Percentiles rank a stretch among this genome's conserved stretches.
These are phyloP conservation scores for Fusarium nisikadoi DNA, from an alignment of 2,329 filamentous ascomycete genomes.

Conservation along the genomic window DNA sequence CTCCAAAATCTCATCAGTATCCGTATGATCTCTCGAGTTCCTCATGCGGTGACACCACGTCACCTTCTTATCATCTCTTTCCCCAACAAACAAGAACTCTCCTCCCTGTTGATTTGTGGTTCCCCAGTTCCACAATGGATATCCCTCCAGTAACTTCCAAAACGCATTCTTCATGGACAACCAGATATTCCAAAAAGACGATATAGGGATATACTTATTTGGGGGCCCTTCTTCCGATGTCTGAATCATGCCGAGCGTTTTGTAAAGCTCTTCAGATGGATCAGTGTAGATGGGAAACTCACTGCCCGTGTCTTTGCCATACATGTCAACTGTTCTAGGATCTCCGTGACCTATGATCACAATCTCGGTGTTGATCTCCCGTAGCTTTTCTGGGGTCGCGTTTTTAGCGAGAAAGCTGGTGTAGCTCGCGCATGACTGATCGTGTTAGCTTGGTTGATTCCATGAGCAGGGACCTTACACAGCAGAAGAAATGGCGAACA, in stretches of 20 bases:
- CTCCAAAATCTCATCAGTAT: constrained; percentile 19
- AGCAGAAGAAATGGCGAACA: constrained; percentile 30
- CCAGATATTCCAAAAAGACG: not conserved
- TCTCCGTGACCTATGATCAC: constrained; percentile 15
- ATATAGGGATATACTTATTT: constrained; percentile 1
- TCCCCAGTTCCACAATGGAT: constrained; percentile 3
- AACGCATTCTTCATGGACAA: not conserved
- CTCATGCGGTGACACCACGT: constrained; percentile 32
- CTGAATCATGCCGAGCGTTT: constrained; percentile 19
- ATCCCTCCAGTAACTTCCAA: not conserved
- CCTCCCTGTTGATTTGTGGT: constrained; percentile 18
- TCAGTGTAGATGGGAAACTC: constrained; percentile 24
- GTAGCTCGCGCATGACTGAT: constrained; percentile 18
- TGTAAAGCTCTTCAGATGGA: constrained; percentile 15
- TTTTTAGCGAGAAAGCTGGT: constrained; percentile 6
- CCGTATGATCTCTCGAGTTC: constrained; percentile 11
- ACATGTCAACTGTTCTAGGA: constrained; percentile 10
- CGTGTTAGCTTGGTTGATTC: not conserved
- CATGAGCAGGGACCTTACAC: not conserved
- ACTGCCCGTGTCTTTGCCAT: constrained; percentile 24
- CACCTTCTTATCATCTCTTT: constrained; percentile 1
- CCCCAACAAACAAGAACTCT: constrained; percentile 24
- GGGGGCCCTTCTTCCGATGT: constrained; percentile 6
- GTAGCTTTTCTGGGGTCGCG: constrained; percentile 22
- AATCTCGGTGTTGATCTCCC: constrained; percentile 11